Base-by-base conservation (phyloP, 176 grass and related monocot species). In the Avena atlantica region DNA sequence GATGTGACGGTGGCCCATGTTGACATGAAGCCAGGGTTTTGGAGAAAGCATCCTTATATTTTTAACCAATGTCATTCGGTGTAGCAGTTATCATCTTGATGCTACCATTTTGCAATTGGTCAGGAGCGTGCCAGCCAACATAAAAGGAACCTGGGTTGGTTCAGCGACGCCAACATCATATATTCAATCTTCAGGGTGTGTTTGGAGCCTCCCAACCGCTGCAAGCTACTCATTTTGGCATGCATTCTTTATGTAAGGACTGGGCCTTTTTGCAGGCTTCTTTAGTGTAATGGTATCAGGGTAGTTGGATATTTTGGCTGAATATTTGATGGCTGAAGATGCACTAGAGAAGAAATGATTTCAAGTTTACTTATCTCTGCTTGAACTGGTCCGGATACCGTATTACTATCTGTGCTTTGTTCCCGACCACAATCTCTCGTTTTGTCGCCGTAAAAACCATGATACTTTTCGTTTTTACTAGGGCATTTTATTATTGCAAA, bases 11-110 rank as follows among this genome's bases (percentile, higher is more conserved):
- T 95, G 10, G 72, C 78, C 62, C 89, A 93, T 29, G 61, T 86
- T 62, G 95, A 98, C 81, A 89, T 93, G 78, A 68, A 86, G 20
- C 63, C 84, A 4, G 79, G 85, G 3, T 98, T 98, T 86, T 98
- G 95, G 95, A 86, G 44, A 48, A 86, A 91, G 47, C 91, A 81
- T 36, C 77, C 81, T 20, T 83, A 87, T 62, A 93, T 95, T 72
- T 88, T 95, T 51, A 56, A 69, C 31, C 15, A 19, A 57, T 57
- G 16, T 57, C 53, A 19, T 57, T 57, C 17, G 53, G 16, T 51
- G 1, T 42, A 42, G 12, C 3, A 51, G 50, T 51, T 51, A 3
- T 13, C 50, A 51, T 51, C 50, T 42, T 1, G 3, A 12, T 51
- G 50, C 50, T 51, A 51, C 12, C 50, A 14, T 42, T 11, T 3